Evolutionary conservation across 768 basidiomycete species (phyloP).

Genomic region (Jaapia argillacea): DNA sequence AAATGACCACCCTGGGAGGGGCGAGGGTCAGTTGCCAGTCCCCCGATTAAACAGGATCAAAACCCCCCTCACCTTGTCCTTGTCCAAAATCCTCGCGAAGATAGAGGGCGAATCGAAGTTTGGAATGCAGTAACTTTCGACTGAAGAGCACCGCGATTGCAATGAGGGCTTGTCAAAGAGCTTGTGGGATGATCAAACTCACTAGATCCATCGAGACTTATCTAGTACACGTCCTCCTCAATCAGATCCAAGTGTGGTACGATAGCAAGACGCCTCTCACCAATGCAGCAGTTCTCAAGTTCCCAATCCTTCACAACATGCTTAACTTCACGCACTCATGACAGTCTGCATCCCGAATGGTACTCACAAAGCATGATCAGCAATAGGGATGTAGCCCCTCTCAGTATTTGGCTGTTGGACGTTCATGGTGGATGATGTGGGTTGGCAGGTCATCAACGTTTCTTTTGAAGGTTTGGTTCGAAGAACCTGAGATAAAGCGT

Average conservation of each 20-base stretch:
- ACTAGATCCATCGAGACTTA: constrained; percentile 81
- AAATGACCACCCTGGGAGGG: constrained; percentile 97
- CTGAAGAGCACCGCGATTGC: constrained; percentile 33
- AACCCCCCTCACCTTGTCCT: constrained; percentile 52
- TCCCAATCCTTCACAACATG: constrained; percentile 52
- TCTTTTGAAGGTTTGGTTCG: no score
- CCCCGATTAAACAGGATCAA: no score
- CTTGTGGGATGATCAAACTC: constrained; percentile 9
- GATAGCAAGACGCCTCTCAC: constrained; percentile 19
- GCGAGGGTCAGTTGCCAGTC: no score
- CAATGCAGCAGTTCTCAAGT: constrained; percentile 74
- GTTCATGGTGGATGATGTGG: no score
- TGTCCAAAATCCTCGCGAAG: constrained; percentile 84
- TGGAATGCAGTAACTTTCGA: constrained; percentile 89
- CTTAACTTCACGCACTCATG: not conserved
- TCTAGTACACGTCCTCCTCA: constrained; percentile 24
- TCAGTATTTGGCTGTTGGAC: constrained; percentile 14
- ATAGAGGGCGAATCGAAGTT: constrained; percentile 91
- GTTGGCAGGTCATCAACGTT: no score
- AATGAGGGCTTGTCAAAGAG: not conserved
- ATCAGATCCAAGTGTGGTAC: constrained; percentile 1
- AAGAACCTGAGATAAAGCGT: no score
- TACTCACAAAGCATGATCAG: constrained; percentile 71
- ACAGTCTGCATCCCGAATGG: not conserved
- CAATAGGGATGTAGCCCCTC: constrained; percentile 64